A percentile compares a stretch with the other conserved stretches of the same genome.
phyloP scores from a whole-genome alignment of 1,284 basidiomycete species.

The Stereum hirsutum region DNA sequence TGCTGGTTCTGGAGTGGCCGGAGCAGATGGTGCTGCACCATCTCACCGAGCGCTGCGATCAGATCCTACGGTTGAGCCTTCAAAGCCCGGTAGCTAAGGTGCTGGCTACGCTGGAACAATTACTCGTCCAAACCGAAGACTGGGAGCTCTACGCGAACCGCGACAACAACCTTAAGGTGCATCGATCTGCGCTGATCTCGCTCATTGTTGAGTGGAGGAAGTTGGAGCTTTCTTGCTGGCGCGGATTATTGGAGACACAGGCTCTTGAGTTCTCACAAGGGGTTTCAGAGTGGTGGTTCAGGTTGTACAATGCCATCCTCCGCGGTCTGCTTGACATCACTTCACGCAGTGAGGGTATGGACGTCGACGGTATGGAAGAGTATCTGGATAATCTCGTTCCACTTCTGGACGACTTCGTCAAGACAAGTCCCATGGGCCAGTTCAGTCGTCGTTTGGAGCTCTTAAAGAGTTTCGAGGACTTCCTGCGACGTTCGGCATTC shows the following conservation, averaged over 20 bases:
- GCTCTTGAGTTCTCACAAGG: conserved; percentile 47
- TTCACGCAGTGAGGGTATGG: conserved; percentile 21
- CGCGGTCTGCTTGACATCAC: conserved; percentile 51
- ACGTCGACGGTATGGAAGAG: conserved; percentile 25
- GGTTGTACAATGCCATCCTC: conserved; percentile 76
- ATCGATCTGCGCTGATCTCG: conserved; percentile 59
- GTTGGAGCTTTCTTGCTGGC: conserved; percentile 87
- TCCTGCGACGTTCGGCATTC: conserved; percentile 27
- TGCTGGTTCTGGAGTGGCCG: conserved; percentile 79
- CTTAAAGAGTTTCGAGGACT: conserved; percentile 60
- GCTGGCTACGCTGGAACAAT: conserved; percentile 79
- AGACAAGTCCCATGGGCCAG: conserved; percentile 77
- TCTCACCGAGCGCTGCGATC: conserved; percentile 69
- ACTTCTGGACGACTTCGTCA: conserved; percentile 79
- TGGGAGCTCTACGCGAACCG: conserved; percentile 95
- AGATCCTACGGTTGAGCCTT: conserved; percentile 57
- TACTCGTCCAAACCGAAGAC: conserved; percentile 86
- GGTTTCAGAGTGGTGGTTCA: conserved; percentile 88
- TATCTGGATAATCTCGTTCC: conserved; percentile 70
- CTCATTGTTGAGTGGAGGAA: conserved; percentile 90
- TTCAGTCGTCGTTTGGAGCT: conserved; percentile 66
- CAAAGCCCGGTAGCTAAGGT: conserved; percentile 78
- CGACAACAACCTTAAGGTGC: conserved; percentile 69
- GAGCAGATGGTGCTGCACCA: conserved; percentile 96
- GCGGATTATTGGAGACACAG: conserved; percentile 72